Conservation (phyloP, 768 basidiomycete species). For the Boletus rex-veris region DNA sequence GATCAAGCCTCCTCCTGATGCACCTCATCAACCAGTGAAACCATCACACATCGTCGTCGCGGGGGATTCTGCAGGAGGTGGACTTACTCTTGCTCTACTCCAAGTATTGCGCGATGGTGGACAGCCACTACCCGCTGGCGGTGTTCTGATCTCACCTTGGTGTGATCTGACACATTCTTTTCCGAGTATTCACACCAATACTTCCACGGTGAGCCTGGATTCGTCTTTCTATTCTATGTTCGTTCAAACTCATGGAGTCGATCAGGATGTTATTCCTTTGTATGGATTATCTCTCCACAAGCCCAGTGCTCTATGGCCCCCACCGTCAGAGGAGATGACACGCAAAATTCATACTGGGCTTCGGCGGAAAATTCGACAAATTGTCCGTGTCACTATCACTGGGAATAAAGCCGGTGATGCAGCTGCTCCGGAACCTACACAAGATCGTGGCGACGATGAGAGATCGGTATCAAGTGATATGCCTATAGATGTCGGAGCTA, state of each 20-base stretch:
- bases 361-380: slow-evolving; percentile 58
- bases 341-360: slow-evolving; percentile 53
- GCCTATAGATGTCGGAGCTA: slow-evolving; percentile 49
- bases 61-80: slow-evolving; percentile 94
- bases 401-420: slow-evolving; percentile 7
- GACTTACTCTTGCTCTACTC: slow-evolving; percentile 76
- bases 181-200: slow-evolving; percentile 82
- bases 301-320: slow-evolving; percentile 77
- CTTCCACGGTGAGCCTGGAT: slow-evolving; percentile 58
- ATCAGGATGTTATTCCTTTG: slow-evolving; percentile 74
- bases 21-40: slow-evolving; percentile 73
- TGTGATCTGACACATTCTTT: slow-evolving; percentile 94
- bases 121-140: slow-evolving; percentile 83
- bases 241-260: background rate
- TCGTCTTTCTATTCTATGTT: background rate
- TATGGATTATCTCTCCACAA: slow-evolving; percentile 77
- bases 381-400: slow-evolving; percentile 38
- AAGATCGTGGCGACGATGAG: slow-evolving; percentile 5
- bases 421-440: background rate
- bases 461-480: slow-evolving; percentile 26
- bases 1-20: slow-evolving; percentile 78
- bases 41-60: slow-evolving; percentile 81
- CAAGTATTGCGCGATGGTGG: slow-evolving; percentile 84
- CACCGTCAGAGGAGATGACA: slow-evolving; percentile 63
- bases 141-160: slow-evolving; percentile 90